These are phyloP conservation scores for Detonula confervacea DNA, from an alignment of 352 stramenopile genomes.

Conservation along the genomic window DNA sequence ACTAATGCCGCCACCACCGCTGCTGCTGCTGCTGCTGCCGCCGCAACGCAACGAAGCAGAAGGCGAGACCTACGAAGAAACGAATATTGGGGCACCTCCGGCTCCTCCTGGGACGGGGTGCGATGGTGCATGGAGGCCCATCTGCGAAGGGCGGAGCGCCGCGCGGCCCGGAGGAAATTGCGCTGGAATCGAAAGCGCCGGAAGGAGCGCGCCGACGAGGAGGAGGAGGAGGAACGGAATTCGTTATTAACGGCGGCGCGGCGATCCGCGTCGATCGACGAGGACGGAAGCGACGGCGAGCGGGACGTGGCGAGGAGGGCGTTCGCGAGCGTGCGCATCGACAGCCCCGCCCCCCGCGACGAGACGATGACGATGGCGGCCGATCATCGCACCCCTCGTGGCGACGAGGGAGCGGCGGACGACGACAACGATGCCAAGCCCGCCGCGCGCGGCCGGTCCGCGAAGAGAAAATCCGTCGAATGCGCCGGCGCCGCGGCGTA, in stretches of 20 bases:
- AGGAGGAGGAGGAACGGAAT: background rate
- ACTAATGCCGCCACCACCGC: no score
- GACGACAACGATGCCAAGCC: background rate
- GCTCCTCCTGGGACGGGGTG: constrained; percentile 44
- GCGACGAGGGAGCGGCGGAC: background rate
- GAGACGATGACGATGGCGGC: constrained; percentile 14
- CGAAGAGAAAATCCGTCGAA: no score
- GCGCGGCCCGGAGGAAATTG: constrained; percentile 22
- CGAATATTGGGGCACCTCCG: constrained; percentile 33
- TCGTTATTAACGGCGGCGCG: no score
- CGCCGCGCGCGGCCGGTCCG: no score
- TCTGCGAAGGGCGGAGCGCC: constrained; percentile 38
- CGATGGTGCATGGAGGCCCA: constrained; percentile 57
- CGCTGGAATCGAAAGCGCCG: no score
- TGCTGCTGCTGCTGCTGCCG: background rate
- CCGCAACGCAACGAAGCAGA: background rate
- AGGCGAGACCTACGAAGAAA: constrained; percentile 1
- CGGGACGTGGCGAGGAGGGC: background rate
- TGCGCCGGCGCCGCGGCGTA: no score
- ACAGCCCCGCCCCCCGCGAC: background rate
- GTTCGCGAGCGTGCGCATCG: background rate
- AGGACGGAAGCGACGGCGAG: constrained; percentile 12
- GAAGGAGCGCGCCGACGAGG: background rate
- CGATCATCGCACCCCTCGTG: background rate
- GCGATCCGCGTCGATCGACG: constrained; percentile 1